Conservation (phyloP, 2,329 filamentous ascomycete species). For the Harringtonia aguacate region DNA sequence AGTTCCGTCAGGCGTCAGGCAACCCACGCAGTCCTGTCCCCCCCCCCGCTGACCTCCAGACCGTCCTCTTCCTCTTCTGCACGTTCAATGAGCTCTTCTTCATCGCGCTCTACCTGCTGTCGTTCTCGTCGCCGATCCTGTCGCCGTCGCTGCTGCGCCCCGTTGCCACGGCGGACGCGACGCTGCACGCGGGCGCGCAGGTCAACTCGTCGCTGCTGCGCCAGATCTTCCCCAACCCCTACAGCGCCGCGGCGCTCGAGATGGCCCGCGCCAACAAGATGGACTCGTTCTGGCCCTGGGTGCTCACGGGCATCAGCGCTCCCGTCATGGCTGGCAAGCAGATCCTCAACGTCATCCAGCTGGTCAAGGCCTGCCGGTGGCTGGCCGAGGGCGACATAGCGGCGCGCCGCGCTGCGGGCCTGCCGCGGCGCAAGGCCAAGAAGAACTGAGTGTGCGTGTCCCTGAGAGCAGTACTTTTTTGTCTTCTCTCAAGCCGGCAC, state of each 20-base stretch:
- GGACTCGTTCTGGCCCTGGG: slow-evolving; percentile 51
- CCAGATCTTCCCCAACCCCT: slow-evolving; percentile 76
- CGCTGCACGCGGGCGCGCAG: slow-evolving; percentile 56
- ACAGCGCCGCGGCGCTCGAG: slow-evolving; percentile 86
- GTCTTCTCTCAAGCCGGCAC: background rate
- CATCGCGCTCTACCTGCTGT: slow-evolving; percentile 94
- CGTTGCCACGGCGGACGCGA: slow-evolving; percentile 36
- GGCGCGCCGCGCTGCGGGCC: slow-evolving; percentile 44
- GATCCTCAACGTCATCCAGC: slow-evolving; percentile 84
- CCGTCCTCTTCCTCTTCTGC: slow-evolving; percentile 84
- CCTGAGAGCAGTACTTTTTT: too few species aligned
- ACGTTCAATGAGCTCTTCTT: slow-evolving; percentile 92
- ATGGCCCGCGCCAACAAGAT: slow-evolving; percentile 91
- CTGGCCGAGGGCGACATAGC: slow-evolving; percentile 82
- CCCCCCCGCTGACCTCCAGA: too few species aligned
- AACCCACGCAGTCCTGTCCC: too few species aligned
- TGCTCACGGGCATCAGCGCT: slow-evolving; percentile 68
- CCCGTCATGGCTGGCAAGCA: slow-evolving; percentile 91
- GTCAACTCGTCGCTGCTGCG: slow-evolving; percentile 59
- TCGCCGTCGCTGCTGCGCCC: slow-evolving; percentile 71
- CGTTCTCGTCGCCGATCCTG: slow-evolving; percentile 83
- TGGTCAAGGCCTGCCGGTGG: slow-evolving; percentile 87
- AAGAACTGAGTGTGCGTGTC: slow-evolving; percentile 15
- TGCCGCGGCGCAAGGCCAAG: slow-evolving; percentile 32
- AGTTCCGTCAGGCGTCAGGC: too few species aligned